These are phyloP conservation scores for Pholiota molesta DNA, from an alignment of 768 basidiomycete species.

Conservation along the genomic window DNA sequence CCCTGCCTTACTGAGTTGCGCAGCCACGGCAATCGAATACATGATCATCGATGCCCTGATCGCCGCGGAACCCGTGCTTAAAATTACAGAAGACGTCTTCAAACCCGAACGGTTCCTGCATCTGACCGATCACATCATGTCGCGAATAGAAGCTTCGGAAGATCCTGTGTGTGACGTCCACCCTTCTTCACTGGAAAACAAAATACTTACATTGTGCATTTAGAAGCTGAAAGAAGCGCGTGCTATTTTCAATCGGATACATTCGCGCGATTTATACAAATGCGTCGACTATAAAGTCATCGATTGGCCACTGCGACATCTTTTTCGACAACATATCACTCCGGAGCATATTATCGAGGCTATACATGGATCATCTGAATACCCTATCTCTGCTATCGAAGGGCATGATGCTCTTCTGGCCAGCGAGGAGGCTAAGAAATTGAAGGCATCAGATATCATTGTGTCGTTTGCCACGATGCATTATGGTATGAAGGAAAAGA, in stretches of 20 bases:
- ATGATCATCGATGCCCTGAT: constrained; percentile 84
- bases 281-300: constrained; percentile 66
- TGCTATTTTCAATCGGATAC: constrained; percentile 63
- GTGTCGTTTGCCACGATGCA: constrained; percentile 72
- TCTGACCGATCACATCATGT: constrained; percentile 71
- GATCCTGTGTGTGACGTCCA: constrained; percentile 43
- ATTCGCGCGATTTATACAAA: constrained; percentile 66
- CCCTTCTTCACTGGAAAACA: neutral
- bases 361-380: constrained; percentile 25
- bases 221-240: constrained; percentile 66
- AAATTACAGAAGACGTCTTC: constrained; percentile 58
- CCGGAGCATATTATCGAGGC: constrained; percentile 45
- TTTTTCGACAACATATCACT: constrained; percentile 44
- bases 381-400: neutral
- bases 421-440: constrained; percentile 25
- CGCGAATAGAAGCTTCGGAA: constrained; percentile 56
- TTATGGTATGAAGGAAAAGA: constrained; percentile 72
- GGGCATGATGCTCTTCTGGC: constrained; percentile 12
- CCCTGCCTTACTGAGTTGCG: neutral
- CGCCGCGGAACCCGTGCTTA: constrained; percentile 63
- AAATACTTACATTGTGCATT: neutral
- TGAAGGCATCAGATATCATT: constrained; percentile 55
- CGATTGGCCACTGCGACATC: constrained; percentile 39
- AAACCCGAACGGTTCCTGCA: constrained; percentile 62
- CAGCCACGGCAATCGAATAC: constrained; percentile 78